Conservation (phyloP, 441 rosid species). For the Isatis lusitanica region DNA sequence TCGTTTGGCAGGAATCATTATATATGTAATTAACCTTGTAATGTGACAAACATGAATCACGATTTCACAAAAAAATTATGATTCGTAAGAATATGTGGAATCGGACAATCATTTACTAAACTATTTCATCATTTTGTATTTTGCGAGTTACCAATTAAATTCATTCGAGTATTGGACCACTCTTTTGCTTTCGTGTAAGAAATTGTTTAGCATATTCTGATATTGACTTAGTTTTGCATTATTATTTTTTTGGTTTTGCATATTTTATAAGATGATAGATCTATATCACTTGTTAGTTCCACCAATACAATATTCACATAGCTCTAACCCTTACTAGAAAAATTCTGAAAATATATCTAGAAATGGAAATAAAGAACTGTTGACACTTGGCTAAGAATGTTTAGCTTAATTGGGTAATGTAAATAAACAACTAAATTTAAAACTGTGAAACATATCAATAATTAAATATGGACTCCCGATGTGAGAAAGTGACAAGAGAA, state of each 20-base stretch:
- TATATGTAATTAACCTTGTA: background rate
- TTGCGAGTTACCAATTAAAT: background rate
- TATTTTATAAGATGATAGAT: background rate
- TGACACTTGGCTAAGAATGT: slow-evolving; percentile 8
- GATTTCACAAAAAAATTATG: background rate
- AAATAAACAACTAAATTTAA: background rate
- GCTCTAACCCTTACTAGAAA: background rate
- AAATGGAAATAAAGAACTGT: background rate
- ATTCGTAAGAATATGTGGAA: background rate
- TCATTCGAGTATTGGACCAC: background rate
- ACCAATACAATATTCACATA: background rate
- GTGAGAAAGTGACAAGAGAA: slow-evolving; percentile 22
- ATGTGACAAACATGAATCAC: background rate
- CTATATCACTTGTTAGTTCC: background rate
- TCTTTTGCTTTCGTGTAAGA: background rate
- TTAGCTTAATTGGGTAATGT: background rate
- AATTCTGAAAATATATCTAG: background rate
- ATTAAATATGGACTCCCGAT: slow-evolving; percentile 12
- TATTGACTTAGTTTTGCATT: background rate
- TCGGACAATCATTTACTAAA: background rate
- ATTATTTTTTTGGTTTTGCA: too few species aligned
- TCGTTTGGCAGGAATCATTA: background rate
- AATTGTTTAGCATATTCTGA: background rate
- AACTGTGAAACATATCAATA: slow-evolving; percentile 7
- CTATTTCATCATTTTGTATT: background rate